phyloP scores from a whole-genome alignment of 2,329 filamentous ascomycete genomes.

The Cercospora sesami region DNA sequence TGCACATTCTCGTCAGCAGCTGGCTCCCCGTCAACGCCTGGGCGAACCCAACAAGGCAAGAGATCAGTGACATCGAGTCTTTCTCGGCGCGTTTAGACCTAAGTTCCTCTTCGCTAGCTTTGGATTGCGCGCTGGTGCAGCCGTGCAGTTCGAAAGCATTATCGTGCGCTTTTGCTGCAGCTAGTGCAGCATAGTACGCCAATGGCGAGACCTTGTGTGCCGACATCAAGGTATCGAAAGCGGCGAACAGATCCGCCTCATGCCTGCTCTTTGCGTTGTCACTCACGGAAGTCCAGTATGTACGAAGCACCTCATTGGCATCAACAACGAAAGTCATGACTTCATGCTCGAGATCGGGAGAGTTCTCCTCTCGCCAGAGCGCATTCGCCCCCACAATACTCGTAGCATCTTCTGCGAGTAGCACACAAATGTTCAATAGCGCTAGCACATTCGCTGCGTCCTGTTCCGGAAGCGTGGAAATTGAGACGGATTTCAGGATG shows the following conservation, averaged over 20 bases:
- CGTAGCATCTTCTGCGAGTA: conserved; percentile 61
- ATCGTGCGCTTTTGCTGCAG: conserved; percentile 41
- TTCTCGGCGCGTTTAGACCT: conserved; percentile 36
- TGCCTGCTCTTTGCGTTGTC: background rate
- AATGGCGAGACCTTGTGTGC: conserved; percentile 21
- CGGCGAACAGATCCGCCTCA: background rate
- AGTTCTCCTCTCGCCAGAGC: conserved; percentile 47
- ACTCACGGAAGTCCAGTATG: conserved; percentile 38
- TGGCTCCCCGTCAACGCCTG: conserved; percentile 51
- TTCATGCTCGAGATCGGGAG: conserved; percentile 52
- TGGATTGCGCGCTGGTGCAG: conserved; percentile 40
- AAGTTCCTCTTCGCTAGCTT: conserved; percentile 41
- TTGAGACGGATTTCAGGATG: conserved; percentile 51
- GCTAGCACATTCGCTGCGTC: conserved; percentile 47
- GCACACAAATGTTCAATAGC: conserved; percentile 55
- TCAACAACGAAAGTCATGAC: conserved; percentile 55
- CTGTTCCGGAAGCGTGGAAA: conserved; percentile 33
- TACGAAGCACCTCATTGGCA: conserved; percentile 50
- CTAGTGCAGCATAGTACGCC: conserved; percentile 47
- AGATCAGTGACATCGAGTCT: conserved; percentile 50
- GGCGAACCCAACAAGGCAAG: conserved; percentile 52
- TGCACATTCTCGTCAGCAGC: conserved; percentile 55
- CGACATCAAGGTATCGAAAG: conserved; percentile 12
- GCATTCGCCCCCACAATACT: conserved; percentile 57
- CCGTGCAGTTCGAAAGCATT: conserved; percentile 47